A percentile compares a stretch with the other conserved stretches of the same genome.
These are phyloP conservation scores for Kurtzmaniella natalensis DNA, from an alignment of 1,139 yeast genomes.

Conservation along the genomic window DNA sequence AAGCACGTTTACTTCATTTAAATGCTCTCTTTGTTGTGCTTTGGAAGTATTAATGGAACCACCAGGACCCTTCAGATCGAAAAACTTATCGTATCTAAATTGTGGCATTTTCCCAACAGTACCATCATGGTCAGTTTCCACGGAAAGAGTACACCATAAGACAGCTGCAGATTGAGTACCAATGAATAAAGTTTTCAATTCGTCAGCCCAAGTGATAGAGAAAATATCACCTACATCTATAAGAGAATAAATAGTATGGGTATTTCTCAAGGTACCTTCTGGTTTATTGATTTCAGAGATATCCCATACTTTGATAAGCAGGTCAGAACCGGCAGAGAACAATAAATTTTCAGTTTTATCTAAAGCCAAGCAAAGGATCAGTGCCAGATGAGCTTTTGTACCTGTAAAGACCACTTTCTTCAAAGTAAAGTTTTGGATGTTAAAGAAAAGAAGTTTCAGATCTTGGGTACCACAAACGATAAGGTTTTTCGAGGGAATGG, in stretches of 20 bases:
- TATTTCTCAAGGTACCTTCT: constrained; percentile 11
- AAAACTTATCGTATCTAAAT: constrained; percentile 76
- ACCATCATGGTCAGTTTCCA: constrained; percentile 7
- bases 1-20: constrained; percentile 14
- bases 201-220: constrained; percentile 68
- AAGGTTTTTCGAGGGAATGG: constrained; percentile 53
- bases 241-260: constrained; percentile 70
- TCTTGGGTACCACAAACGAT: constrained; percentile 93
- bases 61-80: constrained; percentile 87
- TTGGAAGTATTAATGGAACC: constrained; percentile 45
- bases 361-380: constrained; percentile 65
- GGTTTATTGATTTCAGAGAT: constrained; percentile 19
- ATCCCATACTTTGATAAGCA: constrained; percentile 83
- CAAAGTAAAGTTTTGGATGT: constrained; percentile 58
- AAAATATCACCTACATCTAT: constrained; percentile 93
- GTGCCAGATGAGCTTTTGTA: constrained; percentile 57
- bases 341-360: constrained; percentile 57
- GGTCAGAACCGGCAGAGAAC: constrained; percentile 88
- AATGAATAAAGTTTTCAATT: constrained; percentile 59
- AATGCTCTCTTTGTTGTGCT: constrained; percentile 24
- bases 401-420: constrained; percentile 31
- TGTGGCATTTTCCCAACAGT: constrained; percentile 56
- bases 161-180: constrained; percentile 94
- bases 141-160: constrained; percentile 54
- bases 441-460: constrained; percentile 72